Conservation (phyloP, 2,329 filamentous ascomycete genomes). For the Penicillium decumbens region DNA sequence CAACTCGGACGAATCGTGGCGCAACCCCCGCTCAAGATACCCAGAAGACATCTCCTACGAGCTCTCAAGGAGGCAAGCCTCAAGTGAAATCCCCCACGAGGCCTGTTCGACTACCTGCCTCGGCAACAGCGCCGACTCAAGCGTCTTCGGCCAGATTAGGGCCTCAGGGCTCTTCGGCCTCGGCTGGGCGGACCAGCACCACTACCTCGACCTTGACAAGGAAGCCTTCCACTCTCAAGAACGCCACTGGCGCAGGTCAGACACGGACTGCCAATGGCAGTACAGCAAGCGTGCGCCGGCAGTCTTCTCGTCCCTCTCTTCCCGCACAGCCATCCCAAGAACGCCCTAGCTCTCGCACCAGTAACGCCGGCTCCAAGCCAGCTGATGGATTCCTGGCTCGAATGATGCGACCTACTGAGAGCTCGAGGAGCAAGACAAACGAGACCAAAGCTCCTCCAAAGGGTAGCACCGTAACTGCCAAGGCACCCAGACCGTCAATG, state of each 20-base stretch:
- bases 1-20: constrained; percentile 25
- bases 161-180: constrained; percentile 11
- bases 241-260: constrained; percentile 20
- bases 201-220: constrained; percentile 29
- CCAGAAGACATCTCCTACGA: constrained; percentile 23
- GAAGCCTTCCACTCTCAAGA: constrained; percentile 37
- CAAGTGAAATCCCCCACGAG: constrained; percentile 40
- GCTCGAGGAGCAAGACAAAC: constrained; percentile 47
- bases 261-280: constrained; percentile 24
- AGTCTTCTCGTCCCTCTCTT: constrained; percentile 32
- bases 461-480: constrained; percentile 14
- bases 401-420: constrained; percentile 51
- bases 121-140: constrained; percentile 40
- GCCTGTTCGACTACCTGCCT: constrained; percentile 39
- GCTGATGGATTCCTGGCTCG: constrained; percentile 47
- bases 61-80: constrained; percentile 23
- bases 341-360: constrained; percentile 41
- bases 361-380: constrained; percentile 35
- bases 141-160: constrained; percentile 37
- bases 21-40: constrained; percentile 29
- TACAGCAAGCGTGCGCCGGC: constrained; percentile 26
- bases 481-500: constrained; percentile 22
- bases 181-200: constrained; percentile 27
- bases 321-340: constrained; percentile 29
- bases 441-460: constrained; percentile 41